Evolutionary conservation across 768 basidiomycete species (phyloP).

Genomic region (Cystobasidium onofrii): DNA sequence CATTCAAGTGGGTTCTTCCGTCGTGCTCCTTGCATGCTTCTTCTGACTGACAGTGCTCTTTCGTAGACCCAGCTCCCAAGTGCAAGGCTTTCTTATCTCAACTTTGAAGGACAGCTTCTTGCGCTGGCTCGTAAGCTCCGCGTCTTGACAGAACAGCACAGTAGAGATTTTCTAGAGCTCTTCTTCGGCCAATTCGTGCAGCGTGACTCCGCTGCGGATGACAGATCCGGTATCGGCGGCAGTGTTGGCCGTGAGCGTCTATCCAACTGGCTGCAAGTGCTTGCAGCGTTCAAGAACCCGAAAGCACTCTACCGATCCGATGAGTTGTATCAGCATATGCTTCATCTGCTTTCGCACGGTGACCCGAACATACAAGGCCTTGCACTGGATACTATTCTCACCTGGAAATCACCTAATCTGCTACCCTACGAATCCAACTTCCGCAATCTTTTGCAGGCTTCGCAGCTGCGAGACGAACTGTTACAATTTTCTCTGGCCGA

Average conservation of each 20-base stretch:
- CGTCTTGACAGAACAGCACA: conserved; percentile 72
- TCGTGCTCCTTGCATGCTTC: too few relatives aligned
- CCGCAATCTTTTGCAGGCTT: conserved; percentile 66
- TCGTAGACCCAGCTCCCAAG: conserved; percentile 47
- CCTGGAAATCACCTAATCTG: conserved; percentile 65
- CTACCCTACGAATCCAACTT: conserved; percentile 59
- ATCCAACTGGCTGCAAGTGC: conserved; percentile 67
- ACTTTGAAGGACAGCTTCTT: conserved; percentile 76
- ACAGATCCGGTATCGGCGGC: conserved; percentile 37
- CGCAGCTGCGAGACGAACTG: conserved; percentile 80
- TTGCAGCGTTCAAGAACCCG: conserved; percentile 87
- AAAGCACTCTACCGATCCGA: conserved; percentile 69
- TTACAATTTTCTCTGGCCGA: conserved; percentile 57
- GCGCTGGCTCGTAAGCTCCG: conserved; percentile 60
- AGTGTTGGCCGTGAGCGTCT: conserved; percentile 54
- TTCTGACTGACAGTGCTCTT: too few relatives aligned
- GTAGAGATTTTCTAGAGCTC: conserved; percentile 72
- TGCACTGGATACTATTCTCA: conserved; percentile 68
- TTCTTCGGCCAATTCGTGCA: conserved; percentile 50
- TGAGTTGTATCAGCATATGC: conserved; percentile 60
- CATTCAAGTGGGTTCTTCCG: neutral
- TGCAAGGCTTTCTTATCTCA: conserved; percentile 60
- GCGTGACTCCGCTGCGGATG: conserved; percentile 1
- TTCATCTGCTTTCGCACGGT: conserved; percentile 70
- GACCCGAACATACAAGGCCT: conserved; percentile 67